These are phyloP conservation scores for Gymnopilus dilepis DNA, from an alignment of 768 basidiomycete genomes.

Conservation along the genomic window DNA sequence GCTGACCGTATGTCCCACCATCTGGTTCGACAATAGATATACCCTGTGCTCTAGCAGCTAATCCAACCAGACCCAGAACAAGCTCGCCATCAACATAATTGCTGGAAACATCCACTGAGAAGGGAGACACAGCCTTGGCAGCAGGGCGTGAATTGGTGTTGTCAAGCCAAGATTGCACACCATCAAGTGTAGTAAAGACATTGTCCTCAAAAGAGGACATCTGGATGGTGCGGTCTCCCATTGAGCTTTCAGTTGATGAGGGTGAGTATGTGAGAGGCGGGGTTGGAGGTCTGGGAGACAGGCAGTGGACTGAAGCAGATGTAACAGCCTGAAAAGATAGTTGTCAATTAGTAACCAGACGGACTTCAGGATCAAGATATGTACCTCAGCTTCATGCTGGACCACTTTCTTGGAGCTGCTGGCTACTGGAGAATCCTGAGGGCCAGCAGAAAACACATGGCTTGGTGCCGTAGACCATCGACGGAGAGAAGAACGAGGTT, in stretches of 20 bases:
- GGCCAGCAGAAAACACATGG: conserved; percentile 25
- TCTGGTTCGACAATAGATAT: conserved; percentile 12
- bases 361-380: no score
- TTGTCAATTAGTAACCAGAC: no score
- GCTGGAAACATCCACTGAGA: background rate
- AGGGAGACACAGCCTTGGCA: background rate
- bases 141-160: background rate
- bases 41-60: background rate
- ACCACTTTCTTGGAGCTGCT: background rate
- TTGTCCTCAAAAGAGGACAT: conserved; percentile 57
- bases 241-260: conserved; percentile 59
- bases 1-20: conserved; percentile 5
- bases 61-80: background rate
- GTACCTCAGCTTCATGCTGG: background rate
- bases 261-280: conserved; percentile 65
- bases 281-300: conserved; percentile 53
- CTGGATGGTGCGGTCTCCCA: conserved; percentile 61
- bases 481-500: conserved; percentile 31
- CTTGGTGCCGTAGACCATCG: conserved; percentile 49
- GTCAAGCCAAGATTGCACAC: conserved; percentile 16
- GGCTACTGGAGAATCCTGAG: background rate
- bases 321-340: background rate
- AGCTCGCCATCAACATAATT: background rate
- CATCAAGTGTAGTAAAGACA: conserved; percentile 25
- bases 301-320: conserved; percentile 1